phyloP scores from a whole-genome alignment of 176 grass and related monocot genomes.

The Panicum miliaceum region DNA sequence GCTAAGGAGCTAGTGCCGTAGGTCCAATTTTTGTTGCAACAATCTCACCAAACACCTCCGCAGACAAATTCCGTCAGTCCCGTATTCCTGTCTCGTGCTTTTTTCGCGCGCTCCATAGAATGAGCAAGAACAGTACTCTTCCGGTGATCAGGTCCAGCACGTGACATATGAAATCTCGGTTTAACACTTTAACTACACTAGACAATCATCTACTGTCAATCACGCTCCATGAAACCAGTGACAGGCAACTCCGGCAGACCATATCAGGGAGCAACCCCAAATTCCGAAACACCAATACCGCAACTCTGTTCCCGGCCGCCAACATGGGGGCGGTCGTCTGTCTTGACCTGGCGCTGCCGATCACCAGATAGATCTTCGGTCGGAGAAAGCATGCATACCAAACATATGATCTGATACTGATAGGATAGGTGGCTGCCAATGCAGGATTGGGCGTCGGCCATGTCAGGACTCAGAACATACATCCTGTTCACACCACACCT shows the following conservation, averaged over 20 bases:
- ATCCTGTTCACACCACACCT: neutral
- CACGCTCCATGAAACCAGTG: neutral
- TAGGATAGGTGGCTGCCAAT: neutral
- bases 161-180: neutral
- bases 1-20: neutral
- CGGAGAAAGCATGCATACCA: neutral
- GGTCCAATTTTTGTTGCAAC: neutral
- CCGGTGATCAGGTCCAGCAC: neutral
- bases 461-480: neutral
- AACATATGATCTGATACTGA: neutral
- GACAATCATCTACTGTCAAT: neutral
- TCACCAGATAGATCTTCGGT: neutral
- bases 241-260: too few species aligned
- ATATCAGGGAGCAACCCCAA: neutral
- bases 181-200: neutral
- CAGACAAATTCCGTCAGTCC: neutral
- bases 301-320: neutral
- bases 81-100: neutral
- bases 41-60: neutral
- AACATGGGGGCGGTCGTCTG: neutral
- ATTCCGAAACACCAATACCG: neutral
- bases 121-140: neutral
- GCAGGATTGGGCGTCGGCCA: neutral
- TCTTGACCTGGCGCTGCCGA: neutral
- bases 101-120: slow-evolving; percentile 36